Evolutionary conservation across 495 filamentous ascomycete genomes (phyloP), one percentile per base, ranked within the genome.

Genomic region (Annulohypoxylon stygium): DNA sequence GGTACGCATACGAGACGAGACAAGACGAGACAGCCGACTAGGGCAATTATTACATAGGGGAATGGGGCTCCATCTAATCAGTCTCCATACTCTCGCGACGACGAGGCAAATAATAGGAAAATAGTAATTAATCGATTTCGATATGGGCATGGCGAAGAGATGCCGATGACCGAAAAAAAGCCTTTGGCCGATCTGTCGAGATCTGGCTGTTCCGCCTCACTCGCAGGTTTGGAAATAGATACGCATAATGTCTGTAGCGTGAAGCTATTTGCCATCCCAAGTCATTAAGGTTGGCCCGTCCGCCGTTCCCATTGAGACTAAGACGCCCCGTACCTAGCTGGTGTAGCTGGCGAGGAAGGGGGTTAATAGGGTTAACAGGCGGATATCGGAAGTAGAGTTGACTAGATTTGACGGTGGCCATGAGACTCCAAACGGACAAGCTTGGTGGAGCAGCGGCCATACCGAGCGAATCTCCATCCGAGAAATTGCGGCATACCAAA

Each of bases 381-480:
- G 67, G 67, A 70, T 70, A 67, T 70, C 72, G 72, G 72, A 59
- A 30, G 58, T 18, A 58, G 50, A 70, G 50, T 70, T 58, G 72
- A 75, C 72, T 25, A 57, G 57, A 70, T 36, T 71, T 54, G 67
- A 75, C 72, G 62, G 67, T 70, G 61, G 67, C 73, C 54, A 72
- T 61, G 39, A 75, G 61, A 75, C 62, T 72, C 25, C 34, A 70
- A 70, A 66, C 65, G 70, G 66, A 33, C 65, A 76, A 73, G 55
- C 43, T 64, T 69, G 66, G 77, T 78, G 75, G 77, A 75, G 75
- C 51, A 60, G 39, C 77, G 77, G 77, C 53, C 61, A 77, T 74
- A 54, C 77, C 77, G 77, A 75, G 54, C 71, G 77, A 75, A 76
- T 77, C 48, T 51, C 63, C 53, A 63, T 61, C 58, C 69, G 70